These are phyloP conservation scores for Magnolia sinica DNA, from an alignment of 164 flowering plant species.

Conservation along the genomic window DNA sequence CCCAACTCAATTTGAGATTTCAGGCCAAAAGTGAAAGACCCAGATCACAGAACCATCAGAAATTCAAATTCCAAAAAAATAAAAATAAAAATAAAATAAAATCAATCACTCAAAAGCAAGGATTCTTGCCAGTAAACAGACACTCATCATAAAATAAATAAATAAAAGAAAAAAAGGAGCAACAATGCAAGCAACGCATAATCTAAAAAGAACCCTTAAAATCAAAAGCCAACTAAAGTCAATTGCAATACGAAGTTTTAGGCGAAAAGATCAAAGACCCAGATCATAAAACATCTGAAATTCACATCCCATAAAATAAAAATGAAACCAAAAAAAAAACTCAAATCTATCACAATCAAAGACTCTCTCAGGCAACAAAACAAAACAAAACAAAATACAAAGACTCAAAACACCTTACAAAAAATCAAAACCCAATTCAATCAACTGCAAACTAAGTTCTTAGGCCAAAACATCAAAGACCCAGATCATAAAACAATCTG, in stretches of 20 bases:
- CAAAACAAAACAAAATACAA: background rate
- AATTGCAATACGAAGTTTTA: background rate
- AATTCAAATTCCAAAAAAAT: slow-evolving; percentile 14
- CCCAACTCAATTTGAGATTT: background rate
- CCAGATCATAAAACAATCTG: slow-evolving; percentile 23
- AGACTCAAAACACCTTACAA: background rate
- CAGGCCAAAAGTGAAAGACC: slow-evolving; percentile 4
- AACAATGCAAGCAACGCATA: background rate
- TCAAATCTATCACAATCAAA: background rate
- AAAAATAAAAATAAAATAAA: background rate
- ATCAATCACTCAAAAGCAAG: background rate
- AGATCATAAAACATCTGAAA: background rate
- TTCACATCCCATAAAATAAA: background rate
- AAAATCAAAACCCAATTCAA: background rate
- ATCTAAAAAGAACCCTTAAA: background rate
- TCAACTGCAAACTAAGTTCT: background rate
- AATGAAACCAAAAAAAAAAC: background rate
- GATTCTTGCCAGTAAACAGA: background rate
- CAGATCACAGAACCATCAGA: slow-evolving; percentile 20
- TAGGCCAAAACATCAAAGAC: slow-evolving; percentile 1
- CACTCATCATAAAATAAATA: slow-evolving; percentile 2
- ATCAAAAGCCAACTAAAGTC: background rate
- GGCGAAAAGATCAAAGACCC: background rate
- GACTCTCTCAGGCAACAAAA: too few relatives aligned
- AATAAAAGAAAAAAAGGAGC: background rate